A percentile compares a stretch with the other conserved stretches of the same genome.
phyloP scores from a whole-genome alignment of 805 yeast genomes.

The Ogataea nakhonphanomensis region DNA sequence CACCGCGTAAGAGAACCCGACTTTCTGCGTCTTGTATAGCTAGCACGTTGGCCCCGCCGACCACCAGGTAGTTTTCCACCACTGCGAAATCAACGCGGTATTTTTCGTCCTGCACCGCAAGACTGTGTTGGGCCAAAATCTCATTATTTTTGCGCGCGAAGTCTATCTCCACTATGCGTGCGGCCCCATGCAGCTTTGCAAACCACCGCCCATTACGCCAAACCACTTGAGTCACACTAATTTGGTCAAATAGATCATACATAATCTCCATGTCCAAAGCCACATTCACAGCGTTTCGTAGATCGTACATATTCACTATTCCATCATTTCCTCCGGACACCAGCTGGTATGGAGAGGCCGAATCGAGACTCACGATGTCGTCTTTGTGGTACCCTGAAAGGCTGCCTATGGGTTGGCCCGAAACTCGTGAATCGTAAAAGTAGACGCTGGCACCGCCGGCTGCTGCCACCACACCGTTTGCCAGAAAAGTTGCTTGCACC shows the following conservation, averaged over 20 bases:
- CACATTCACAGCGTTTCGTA: constrained; percentile 11
- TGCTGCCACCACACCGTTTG: constrained; percentile 11
- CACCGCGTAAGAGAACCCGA: neutral
- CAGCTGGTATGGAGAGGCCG: constrained; percentile 5
- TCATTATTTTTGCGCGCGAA: constrained; percentile 12
- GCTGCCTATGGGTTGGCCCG: constrained; percentile 7
- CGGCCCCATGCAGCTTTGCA: constrained; percentile 14
- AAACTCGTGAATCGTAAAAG: constrained; percentile 13
- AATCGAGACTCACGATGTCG: constrained; percentile 13
- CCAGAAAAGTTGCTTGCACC: constrained; percentile 10
- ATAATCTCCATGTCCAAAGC: constrained; percentile 16
- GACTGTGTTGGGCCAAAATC: constrained; percentile 5
- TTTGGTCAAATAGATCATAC: constrained; percentile 8
- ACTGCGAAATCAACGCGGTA: constrained; percentile 14
- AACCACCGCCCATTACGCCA: constrained; percentile 6
- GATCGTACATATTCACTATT: constrained; percentile 15
- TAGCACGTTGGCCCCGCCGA: constrained; percentile 6
- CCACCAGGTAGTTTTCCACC: constrained; percentile 4
- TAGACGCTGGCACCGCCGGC: constrained; percentile 13
- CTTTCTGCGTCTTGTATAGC: neutral
- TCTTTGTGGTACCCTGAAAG: constrained; percentile 15
- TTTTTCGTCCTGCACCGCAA: constrained; percentile 6
- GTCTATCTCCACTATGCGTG: constrained; percentile 11
- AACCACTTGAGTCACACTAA: constrained; percentile 15
- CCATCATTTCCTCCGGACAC: constrained; percentile 22